Conservation (phyloP, 768 basidiomycete genomes). For the Auricularia cornea region DNA sequence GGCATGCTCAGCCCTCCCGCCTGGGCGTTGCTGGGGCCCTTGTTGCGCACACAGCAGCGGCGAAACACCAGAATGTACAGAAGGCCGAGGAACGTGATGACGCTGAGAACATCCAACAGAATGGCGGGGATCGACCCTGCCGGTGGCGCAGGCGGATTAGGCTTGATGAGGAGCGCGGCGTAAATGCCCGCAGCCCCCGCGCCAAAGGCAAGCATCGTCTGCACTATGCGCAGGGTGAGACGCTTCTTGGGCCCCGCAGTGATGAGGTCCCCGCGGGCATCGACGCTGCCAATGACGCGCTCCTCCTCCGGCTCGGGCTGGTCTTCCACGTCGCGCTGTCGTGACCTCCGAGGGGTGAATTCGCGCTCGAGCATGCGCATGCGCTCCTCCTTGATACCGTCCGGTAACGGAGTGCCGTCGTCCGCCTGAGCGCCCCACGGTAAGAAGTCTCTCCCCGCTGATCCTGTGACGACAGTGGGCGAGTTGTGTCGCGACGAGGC, state of each 20-base stretch:
- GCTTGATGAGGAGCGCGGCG: slow-evolving; percentile 52
- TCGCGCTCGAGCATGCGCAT: slow-evolving; percentile 65
- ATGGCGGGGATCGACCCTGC: slow-evolving; percentile 46
- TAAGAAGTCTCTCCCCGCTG: slow-evolving; percentile 1
- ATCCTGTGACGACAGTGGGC: background rate
- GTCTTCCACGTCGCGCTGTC: slow-evolving; percentile 18
- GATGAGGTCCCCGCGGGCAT: slow-evolving; percentile 47
- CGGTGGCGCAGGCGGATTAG: slow-evolving; percentile 42
- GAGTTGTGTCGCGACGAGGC: background rate
- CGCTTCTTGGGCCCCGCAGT: slow-evolving; percentile 59
- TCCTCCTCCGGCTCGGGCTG: slow-evolving; percentile 41
- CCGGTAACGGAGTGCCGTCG: slow-evolving; percentile 4
- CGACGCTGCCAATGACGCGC: slow-evolving; percentile 49
- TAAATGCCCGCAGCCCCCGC: slow-evolving; percentile 53
- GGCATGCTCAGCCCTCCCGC: slow-evolving; percentile 8
- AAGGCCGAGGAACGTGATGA: slow-evolving; percentile 41
- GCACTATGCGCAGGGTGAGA: slow-evolving; percentile 36
- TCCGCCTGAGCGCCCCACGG: slow-evolving; percentile 6
- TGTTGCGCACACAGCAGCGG: slow-evolving; percentile 42
- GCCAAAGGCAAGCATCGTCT: slow-evolving; percentile 42
- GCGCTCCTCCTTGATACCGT: slow-evolving; percentile 55
- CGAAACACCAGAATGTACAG: slow-evolving; percentile 50
- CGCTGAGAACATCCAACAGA: slow-evolving; percentile 48
- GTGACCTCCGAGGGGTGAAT: slow-evolving; percentile 33
- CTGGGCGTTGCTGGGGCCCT: slow-evolving; percentile 17